Percentiles rank a stretch among this genome's conserved stretches.
phyloP scores from a whole-genome alignment of 345 rosid species.

The Eucalyptus cloeziana region DNA sequence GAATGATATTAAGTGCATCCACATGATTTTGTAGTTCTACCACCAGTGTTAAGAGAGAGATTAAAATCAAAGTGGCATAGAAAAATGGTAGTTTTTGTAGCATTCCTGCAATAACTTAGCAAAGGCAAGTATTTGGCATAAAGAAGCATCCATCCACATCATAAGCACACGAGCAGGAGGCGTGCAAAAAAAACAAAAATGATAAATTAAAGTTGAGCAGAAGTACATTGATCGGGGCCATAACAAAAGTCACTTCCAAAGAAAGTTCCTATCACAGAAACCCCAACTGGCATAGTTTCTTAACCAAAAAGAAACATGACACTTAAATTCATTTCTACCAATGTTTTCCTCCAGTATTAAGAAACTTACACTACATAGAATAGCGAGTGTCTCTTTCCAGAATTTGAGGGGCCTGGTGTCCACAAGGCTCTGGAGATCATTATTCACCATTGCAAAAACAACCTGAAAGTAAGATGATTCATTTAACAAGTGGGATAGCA shows the following conservation, averaged over 20 bases:
- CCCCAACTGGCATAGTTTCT: background rate
- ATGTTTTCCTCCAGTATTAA: background rate
- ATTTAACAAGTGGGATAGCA: background rate
- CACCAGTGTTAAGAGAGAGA: background rate
- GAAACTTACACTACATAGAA: slow-evolving; percentile 77
- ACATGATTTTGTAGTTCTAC: background rate
- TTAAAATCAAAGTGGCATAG: background rate
- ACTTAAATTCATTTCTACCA: background rate
- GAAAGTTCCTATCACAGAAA: background rate
- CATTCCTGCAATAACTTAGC: background rate
- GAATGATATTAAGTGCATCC: background rate
- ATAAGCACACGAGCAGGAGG: background rate
- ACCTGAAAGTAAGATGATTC: slow-evolving; percentile 33
- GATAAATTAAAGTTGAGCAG: background rate
- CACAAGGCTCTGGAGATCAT: slow-evolving; percentile 75
- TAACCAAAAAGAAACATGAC: background rate
- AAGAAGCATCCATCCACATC: background rate
- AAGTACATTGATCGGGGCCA: background rate
- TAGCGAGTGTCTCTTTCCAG: slow-evolving; percentile 98
- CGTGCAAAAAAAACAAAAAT: background rate
- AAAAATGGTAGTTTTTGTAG: background rate
- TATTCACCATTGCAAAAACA: slow-evolving; percentile 92
- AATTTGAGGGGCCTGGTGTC: slow-evolving; percentile 64
- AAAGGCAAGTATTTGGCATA: background rate
- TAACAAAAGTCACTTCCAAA: background rate